Evolutionary conservation across 495 filamentous ascomycete genomes (phyloP), one percentile per base, ranked within the genome.

Genomic region (Tricharina praecox): DNA sequence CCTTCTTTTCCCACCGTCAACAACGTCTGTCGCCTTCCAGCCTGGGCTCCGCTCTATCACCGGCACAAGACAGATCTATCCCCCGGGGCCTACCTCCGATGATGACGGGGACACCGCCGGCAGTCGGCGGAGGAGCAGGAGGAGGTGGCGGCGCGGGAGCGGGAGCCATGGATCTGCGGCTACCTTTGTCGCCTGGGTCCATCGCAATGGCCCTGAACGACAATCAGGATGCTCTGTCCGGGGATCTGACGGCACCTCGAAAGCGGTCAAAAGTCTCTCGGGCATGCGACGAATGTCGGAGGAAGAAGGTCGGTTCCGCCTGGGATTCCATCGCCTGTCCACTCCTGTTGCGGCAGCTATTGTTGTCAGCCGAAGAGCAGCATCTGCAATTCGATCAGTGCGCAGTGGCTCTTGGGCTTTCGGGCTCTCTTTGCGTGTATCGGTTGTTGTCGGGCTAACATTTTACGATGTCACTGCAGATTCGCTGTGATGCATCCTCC

Each of bases 271-370:
- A 96, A 64, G 86, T 93, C 0, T 94, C 88, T 2, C 71, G 87
- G 21, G 88, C 88, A 1, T 96, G 88, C 53, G 88, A 96, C 63
- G 88, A 96, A 58, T 96, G 88, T 59, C 74, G 88, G 41, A 74
- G 88, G 43, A 96, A 95, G 63, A 96, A 96, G 72, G 77, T 80
- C 66, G 15, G 43, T 44, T 51, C 45, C 45, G n/a, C n/a, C n/a
- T n/a, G n/a, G n/a, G n/a, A n/a, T 37, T 26, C 24, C 16, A 36
- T 54, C 64, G 56, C 8, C 8, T 8, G 30, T 8, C 9, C 9
- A 33, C 30, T 8, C n/a, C 30, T n/a, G n/a, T 33, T 33, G 37
- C 37, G 15, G 37, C 37, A 20, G 15, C 15, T 8, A 8, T 3
- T 11, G 15, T 18, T 23, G 2, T 13, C 23, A 16, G n/a, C 3